Percentiles rank a stretch among this genome's conserved stretches.
These are phyloP conservation scores for Sisymbrium irio DNA, from an alignment of 345 rosid species.

Conservation along the genomic window DNA sequence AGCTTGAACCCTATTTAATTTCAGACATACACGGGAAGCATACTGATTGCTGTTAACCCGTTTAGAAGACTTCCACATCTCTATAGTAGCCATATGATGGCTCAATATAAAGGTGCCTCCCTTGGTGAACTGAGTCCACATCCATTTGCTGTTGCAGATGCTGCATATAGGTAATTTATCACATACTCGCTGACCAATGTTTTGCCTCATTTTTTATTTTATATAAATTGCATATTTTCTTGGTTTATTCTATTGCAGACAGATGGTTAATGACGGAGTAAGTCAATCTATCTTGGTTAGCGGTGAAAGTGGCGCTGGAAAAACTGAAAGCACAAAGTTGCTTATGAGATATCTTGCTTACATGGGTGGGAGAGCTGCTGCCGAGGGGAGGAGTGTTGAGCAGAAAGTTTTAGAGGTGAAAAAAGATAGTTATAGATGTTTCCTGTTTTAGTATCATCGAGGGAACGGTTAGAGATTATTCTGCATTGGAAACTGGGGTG, in stretches of 20 bases:
- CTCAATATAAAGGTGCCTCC: conserved; percentile 89
- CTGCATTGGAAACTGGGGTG: not conserved
- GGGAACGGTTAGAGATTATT: conserved; percentile 3
- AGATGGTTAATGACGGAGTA: conserved; percentile 81
- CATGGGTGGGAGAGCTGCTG: conserved; percentile 97
- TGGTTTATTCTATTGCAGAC: conserved; percentile 46
- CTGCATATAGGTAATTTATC: conserved; percentile 76
- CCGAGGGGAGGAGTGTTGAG: conserved; percentile 94
- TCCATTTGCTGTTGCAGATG: conserved; percentile 99
- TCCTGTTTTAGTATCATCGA: not conserved
- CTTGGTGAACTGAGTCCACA: conserved; percentile 98
- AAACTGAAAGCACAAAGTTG: conserved; percentile 95
- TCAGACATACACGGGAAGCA: conserved; percentile 95
- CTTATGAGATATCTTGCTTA: conserved; percentile 98
- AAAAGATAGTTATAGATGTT: conserved; percentile 12
- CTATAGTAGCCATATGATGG: conserved; percentile 95
- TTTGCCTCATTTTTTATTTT: not conserved
- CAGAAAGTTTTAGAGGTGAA: conserved; percentile 98
- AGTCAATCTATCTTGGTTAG: conserved; percentile 96
- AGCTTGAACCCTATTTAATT: conserved; percentile 17
- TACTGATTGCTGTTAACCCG: conserved; percentile 97
- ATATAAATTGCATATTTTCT: not conserved
- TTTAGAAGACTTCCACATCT: conserved; percentile 92
- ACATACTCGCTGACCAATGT: not conserved
- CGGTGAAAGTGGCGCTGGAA: conserved; percentile 99